phyloP scores from a whole-genome alignment of 2,329 filamentous ascomycete species.

The Penicillium hordei region DNA sequence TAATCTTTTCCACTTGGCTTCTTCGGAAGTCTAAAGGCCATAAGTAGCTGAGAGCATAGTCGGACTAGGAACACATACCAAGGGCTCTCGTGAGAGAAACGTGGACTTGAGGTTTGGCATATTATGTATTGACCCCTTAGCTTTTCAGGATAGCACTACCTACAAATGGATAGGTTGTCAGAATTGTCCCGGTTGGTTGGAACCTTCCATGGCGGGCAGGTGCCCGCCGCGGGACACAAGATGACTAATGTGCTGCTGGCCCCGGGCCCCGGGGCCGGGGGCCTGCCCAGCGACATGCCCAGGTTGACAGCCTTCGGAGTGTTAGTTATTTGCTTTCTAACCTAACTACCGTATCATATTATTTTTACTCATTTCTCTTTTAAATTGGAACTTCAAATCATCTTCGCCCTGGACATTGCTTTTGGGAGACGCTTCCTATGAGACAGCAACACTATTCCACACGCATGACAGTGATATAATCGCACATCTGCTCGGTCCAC shows the following conservation, averaged over 20 bases:
- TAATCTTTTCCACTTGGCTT: conserved; percentile 44
- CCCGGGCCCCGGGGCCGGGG: too few species aligned
- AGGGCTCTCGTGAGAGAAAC: conserved; percentile 30
- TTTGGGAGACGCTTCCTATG: background rate
- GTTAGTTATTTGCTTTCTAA: background rate
- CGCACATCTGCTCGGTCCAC: background rate
- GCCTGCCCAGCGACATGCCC: too few species aligned
- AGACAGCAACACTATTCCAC: background rate
- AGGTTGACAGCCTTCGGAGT: background rate
- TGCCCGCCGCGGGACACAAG: background rate
- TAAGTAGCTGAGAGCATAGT: background rate
- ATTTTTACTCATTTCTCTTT: background rate
- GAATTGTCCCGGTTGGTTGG: background rate
- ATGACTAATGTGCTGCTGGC: background rate
- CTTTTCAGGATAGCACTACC: background rate
- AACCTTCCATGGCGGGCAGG: background rate
- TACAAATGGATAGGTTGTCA: background rate
- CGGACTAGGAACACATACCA: conserved; percentile 25
- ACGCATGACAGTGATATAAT: background rate
- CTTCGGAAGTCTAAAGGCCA: conserved; percentile 31
- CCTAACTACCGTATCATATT: background rate
- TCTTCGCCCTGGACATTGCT: background rate
- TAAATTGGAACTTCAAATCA: background rate
- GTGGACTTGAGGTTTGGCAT: conserved; percentile 24
- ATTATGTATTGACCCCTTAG: background rate